These are phyloP conservation scores for Sugiyamaella novakii DNA, from an alignment of 1,139 yeast species.

Conservation along the genomic window DNA sequence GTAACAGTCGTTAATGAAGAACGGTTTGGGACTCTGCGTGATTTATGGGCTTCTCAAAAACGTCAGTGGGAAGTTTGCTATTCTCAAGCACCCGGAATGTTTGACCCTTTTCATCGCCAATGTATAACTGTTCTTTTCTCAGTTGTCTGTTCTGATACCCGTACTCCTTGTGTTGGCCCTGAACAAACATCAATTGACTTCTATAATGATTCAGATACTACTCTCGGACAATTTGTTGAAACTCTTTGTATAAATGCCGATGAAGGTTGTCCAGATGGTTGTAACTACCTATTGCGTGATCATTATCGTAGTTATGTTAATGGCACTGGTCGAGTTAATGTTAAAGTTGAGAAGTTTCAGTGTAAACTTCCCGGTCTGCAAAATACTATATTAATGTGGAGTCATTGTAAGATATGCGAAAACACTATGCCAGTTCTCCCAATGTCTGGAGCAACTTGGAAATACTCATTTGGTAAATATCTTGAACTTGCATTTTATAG, in stretches of 20 bases:
- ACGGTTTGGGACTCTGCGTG: slow-evolving; percentile 33
- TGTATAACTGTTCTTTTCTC: slow-evolving; percentile 77
- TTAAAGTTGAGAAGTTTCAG: slow-evolving; percentile 64
- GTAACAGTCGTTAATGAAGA: slow-evolving; percentile 26
- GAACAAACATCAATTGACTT: slow-evolving; percentile 77
- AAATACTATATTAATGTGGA: slow-evolving; percentile 85
- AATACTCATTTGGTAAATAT: slow-evolving; percentile 89
- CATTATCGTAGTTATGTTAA: slow-evolving; percentile 91
- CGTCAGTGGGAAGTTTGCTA: slow-evolving; percentile 67
- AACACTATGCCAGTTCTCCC: slow-evolving; percentile 75
- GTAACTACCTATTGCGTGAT: slow-evolving; percentile 69
- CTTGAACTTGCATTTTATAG: slow-evolving; percentile 88
- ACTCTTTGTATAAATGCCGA: slow-evolving; percentile 70
- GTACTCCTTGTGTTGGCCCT: slow-evolving; percentile 94
- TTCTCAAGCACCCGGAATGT: slow-evolving; percentile 52
- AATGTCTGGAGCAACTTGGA: slow-evolving; percentile 90
- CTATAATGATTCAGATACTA: slow-evolving; percentile 88
- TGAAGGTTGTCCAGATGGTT: slow-evolving; percentile 73
- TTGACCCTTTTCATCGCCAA: slow-evolving; percentile 75
- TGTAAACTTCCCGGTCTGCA: slow-evolving; percentile 62
- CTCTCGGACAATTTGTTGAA: slow-evolving; percentile 87
- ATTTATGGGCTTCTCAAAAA: slow-evolving; percentile 40
- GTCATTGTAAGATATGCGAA: slow-evolving; percentile 80
- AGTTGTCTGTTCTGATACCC: slow-evolving; percentile 77
- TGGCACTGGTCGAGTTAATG: slow-evolving; percentile 80